Base-by-base conservation (phyloP, 331 rosid species). In the Rhamnella rubrinervis region DNA sequence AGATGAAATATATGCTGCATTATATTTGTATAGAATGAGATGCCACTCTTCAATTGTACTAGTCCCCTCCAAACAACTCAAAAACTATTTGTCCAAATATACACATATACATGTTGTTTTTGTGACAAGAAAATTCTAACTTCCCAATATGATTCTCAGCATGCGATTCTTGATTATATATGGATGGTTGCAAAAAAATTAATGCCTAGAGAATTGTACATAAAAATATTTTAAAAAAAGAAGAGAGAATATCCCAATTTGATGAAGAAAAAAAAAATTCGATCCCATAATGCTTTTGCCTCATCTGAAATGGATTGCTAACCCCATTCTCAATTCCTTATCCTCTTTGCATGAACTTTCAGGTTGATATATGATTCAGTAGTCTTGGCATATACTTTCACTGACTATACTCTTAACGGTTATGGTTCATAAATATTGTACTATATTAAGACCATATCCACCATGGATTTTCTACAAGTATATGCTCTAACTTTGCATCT, bases 401-500 rank as follows among this genome's bases (percentile, higher is more conserved):
- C 19, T 65, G 10, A 41, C 28, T 23, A 52, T 23, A 18, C 21
- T 50, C 21, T 26, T 61, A 18, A 59, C 35, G 67, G 35, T 74
- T 52, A 16, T 51, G 50, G 67, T 1, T 49, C 9, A 44, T 61
- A 26, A 53, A 51, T 52, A 18, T 46, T 63, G 28, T 39, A 44
- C 66, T 20, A n/a, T 71, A 55, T 51, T 52, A 39, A 39, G 21
- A 71, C 53, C 69, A 70, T 65, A 71, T 64, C 73, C 75, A 82
- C 75, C 74, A 47, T 16, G 77, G 63, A 63, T 72, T 75, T 59
- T 44, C 44, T 50, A 15, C 47, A 19, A 46, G 81, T 59, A 77
- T 82, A 84, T 84, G 89, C 85, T 66, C 39, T 38, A 25, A 14
- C 83, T 72, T 77, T 84, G 87, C 85, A 81, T 76, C 64, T 61